A percentile compares a stretch with the other conserved stretches of the same genome.
Conservation (phyloP, 768 basidiomycete genomes). For the Lactarius tabidus region DNA sequence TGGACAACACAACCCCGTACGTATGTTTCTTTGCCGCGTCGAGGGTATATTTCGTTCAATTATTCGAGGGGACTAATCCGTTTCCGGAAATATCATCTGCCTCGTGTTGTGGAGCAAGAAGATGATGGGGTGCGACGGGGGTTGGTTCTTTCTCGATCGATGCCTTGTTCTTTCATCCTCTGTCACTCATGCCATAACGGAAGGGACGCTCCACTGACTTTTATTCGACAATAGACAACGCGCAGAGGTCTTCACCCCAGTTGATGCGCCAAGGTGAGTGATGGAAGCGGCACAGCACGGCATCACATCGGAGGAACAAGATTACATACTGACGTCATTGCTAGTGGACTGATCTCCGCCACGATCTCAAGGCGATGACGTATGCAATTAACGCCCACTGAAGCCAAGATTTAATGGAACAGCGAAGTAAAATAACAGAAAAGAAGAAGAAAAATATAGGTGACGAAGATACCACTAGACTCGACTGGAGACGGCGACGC, state of each 20-base stretch:
- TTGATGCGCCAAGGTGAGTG: slow-evolving; percentile 81
- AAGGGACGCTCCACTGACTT: neutral
- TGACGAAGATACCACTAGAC: neutral
- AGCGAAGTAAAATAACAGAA: neutral
- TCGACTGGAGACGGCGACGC: neutral
- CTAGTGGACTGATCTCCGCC: slow-evolving; percentile 26
- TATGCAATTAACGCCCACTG: neutral
- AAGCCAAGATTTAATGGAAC: neutral
- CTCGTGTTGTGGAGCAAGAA: slow-evolving; percentile 24
- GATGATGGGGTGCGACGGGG: slow-evolving; percentile 19
- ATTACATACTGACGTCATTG: slow-evolving; percentile 24
- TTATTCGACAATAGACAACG: neutral
- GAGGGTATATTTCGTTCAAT: neutral
- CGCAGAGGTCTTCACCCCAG: slow-evolving; percentile 77
- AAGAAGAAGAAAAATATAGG: neutral
- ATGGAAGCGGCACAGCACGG: neutral
- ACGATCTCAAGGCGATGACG: slow-evolving; percentile 26
- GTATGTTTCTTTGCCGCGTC: slow-evolving; percentile 27
- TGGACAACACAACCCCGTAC: slow-evolving; percentile 69
- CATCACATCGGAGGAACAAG: neutral
- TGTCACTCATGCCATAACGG: neutral
- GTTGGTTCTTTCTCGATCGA: slow-evolving; percentile 21
- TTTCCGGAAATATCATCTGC: slow-evolving; percentile 5
- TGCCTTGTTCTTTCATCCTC: neutral
- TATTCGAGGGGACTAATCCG: slow-evolving; percentile 20